Percentiles rank a stretch among this genome's conserved stretches.
Evolutionary conservation across 1,284 basidiomycete genomes (phyloP).

Genomic region (Gastroboletus turbinatus): DNA sequence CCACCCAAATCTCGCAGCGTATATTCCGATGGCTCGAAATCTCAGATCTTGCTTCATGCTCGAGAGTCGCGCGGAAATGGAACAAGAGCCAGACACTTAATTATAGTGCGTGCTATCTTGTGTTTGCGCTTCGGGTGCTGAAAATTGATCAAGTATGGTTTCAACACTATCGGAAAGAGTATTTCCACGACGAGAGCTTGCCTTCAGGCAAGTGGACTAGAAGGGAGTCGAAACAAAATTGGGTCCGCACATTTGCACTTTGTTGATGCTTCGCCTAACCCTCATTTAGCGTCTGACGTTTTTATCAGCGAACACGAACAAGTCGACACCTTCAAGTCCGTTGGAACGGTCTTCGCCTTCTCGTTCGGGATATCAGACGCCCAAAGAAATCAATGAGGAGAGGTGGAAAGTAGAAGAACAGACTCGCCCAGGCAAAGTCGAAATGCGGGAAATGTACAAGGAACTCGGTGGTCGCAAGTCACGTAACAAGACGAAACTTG

Average conservation of each 20-base stretch:
- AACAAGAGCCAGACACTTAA: constrained; percentile 84
- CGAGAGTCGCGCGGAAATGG: constrained; percentile 84
- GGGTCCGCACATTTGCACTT: constrained; percentile 47
- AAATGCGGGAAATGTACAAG: constrained; percentile 89
- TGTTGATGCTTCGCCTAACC: background rate
- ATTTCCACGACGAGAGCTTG: constrained; percentile 73
- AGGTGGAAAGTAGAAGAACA: constrained; percentile 64
- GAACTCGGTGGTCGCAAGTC: constrained; percentile 83
- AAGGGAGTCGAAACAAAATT: constrained; percentile 81
- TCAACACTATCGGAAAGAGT: constrained; percentile 78
- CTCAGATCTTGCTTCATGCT: constrained; percentile 70
- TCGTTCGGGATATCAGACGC: constrained; percentile 74
- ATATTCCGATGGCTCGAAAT: constrained; percentile 71
- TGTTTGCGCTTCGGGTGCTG: background rate
- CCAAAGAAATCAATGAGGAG: constrained; percentile 73
- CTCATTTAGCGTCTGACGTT: constrained; percentile 54
- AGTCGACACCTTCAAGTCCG: constrained; percentile 43
- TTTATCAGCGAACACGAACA: constrained; percentile 46
- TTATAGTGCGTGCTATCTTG: constrained; percentile 61
- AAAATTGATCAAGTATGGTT: constrained; percentile 73
- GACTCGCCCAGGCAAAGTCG: constrained; percentile 64
- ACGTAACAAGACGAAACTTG: constrained; percentile 66
- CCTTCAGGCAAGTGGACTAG: constrained; percentile 85
- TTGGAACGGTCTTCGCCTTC: constrained; percentile 51
- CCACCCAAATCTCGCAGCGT: constrained; percentile 77